Evolutionary conservation across 768 basidiomycete genomes (phyloP), one percentile per base, ranked within the genome.

Genomic region (Suillus clintonianus): DNA sequence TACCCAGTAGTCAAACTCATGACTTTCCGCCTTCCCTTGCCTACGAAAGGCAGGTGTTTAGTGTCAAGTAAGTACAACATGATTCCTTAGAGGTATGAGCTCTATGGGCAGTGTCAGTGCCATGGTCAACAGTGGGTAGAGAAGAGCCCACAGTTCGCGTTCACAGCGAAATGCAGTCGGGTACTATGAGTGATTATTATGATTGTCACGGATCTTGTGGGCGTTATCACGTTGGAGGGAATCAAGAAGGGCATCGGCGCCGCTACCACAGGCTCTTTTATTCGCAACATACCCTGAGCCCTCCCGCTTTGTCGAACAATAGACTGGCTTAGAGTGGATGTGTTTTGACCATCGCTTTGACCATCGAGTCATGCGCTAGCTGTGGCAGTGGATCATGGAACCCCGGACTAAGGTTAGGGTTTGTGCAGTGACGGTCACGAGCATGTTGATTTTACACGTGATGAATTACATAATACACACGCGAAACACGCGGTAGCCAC

Each of bases 381-480:
- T 32, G 50, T 55, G 5, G 34, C 13, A 15, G 54, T 37, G 27
- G 57, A 39, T 32, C 36, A n/a, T 32, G 55, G 36, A 61, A 62
- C 62, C 59, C 39, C 32, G 30, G 17, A 24, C 43, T 61, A 59
- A 37, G 62, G 62, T 62, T 62, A 62, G 58, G 62, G 39, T 43
- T 61, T 36, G 6, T 7, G 19, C 27, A 27, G 4, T 11, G 13
- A 0, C 9, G 41, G 24, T 57, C 51, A 51, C 65, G 62, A 36
- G 42, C 19, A 39, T 53, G 73, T 75, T 76, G 72, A 62, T 0
- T 59, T 65, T 58, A 0, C 74, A 76, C 74, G 74, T 75, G 74
- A 76, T 6, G 4, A 0, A 14, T 73, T 74, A 74, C 53, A 37
- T 75, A 74, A 74, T 59, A 67, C 62, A 76, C 74, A 77, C 74